Base-by-base conservation (phyloP, 352 stramenopile genomes). In the Pilasporangium apinafurcum region DNA sequence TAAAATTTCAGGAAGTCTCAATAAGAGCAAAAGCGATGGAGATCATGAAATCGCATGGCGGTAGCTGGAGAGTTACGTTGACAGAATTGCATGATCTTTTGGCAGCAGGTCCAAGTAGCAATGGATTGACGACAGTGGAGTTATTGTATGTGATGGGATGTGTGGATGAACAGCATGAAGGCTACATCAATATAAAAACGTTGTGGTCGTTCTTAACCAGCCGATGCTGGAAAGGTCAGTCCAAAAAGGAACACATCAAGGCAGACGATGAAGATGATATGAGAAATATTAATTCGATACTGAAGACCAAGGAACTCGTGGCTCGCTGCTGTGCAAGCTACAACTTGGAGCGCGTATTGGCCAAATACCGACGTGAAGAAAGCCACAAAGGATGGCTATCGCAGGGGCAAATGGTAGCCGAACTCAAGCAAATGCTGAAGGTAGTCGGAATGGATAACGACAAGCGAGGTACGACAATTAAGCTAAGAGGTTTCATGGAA, bases 121-220 rank as follows among this genome's bases (percentile, higher is more conserved):
- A 58, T 17, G 22, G 53, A 9, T 28, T 82, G 1, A 54, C 30
- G 0, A 28, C 44, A n/a, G 28, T 45, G 8, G 57, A 67, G 37
- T 36, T 71, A 22, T 35, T 84, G n/a, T 80, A 62, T 33, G 32
- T 82, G 8, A 61, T 81, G 27, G 54, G 41, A 6, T 27, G 48
- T 13, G 13, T 65, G 1, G 59, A 69, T 27, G 44, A 46, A 5
- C 39, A 39, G n/a, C 39, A 56, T 9, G 40, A 59, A 5, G 59
- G 58, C 17, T 14, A 24, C 13, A 21, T 79, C 2, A 22, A 59
- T 20, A 44, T 55, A 1, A 57, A 59, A 32, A 27, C 31, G 17
- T 52, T 83, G 0, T 60, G 58, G 32, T 51, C 45, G 0, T 60
- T 70, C 5, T 39, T 83, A 13, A 36, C n/a, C n/a, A n/a, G n/a